Evolutionary conservation across 352 stramenopile genomes (phyloP), one percentile per base, ranked within the genome.

Genomic region (Globisporangium apiculatum): DNA sequence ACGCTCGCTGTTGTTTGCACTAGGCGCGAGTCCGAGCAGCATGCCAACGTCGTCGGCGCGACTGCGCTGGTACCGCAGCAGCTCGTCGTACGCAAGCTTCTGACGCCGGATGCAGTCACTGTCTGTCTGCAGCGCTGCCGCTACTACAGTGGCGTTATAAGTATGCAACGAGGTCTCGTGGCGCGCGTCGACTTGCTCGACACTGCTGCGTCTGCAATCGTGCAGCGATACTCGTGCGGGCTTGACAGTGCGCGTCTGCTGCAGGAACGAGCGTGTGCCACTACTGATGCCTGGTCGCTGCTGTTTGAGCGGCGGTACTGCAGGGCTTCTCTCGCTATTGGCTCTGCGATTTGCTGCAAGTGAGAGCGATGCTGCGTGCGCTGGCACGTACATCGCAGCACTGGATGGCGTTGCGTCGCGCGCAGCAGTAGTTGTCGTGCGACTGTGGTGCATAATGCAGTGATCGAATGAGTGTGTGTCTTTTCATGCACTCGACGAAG

Each of bases 71-170:
- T 73, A 42, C 7, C 72, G 60, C 7, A 80, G 37, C 14, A 80
- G 60, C 52, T 80, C 66, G 53, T 77, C 72, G 14, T 68, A 77
- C 41, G 61, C 61, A 24, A 80, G 59, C 11, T 69, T 71, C 51
- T 71, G 5, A 5, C 24, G 53, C 7, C 56, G 55, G 11, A 61
- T 55, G 41, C 48, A 61, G 2, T 43, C 52, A 5, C 49, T 53
- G 7, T 47, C 68, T 47, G 64, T 52, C 35, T 47, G 40, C 0
- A 64, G 45, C 15, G 45, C 42, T 17, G 42, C 36, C 14, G 36
- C 8, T 36, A 36, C 37, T 18, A 11, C 14, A 15, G 15, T 46
- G 36, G 41, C 53, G 6, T 47, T 31, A n/a, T 36, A 42, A 37
- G 46, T 53, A 14, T 17, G 43, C 35, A 8, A 36, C 8, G 42